Conservation (phyloP, 2,329 filamentous ascomycete species). For the Cladosporium sp. region DNA sequence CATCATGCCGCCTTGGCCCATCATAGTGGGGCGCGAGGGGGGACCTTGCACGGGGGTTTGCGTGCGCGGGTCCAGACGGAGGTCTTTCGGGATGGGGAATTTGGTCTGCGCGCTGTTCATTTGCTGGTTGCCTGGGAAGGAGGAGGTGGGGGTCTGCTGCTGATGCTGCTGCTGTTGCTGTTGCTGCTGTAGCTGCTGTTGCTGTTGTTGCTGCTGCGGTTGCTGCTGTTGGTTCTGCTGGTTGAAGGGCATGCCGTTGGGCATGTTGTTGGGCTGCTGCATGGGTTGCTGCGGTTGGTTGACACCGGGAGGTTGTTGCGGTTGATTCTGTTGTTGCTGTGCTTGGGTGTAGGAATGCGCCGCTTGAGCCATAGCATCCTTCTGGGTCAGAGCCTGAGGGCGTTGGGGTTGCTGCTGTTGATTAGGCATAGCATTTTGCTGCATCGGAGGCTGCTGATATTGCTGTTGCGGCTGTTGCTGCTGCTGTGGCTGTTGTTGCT, state of each 20-base stretch:
- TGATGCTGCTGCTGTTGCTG: too few species aligned
- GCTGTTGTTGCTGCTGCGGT: too few species aligned
- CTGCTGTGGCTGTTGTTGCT: slow-evolving; percentile 29
- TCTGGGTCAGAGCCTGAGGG: slow-evolving; percentile 38
- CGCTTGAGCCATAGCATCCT: slow-evolving; percentile 41
- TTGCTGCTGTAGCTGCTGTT: too few species aligned
- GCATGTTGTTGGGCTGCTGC: slow-evolving; percentile 14
- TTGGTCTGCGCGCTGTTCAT: slow-evolving; percentile 40
- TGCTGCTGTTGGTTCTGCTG: too few species aligned
- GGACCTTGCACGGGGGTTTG: slow-evolving; percentile 72
- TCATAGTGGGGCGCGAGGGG: slow-evolving; percentile 74
- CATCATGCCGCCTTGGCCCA: slow-evolving; percentile 79
- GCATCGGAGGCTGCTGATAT: slow-evolving; percentile 19
- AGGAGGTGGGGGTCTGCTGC: slow-evolving; percentile 18
- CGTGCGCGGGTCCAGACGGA: slow-evolving; percentile 67
- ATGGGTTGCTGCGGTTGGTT: slow-evolving; percentile 8
- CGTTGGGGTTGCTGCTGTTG: slow-evolving; percentile 20
- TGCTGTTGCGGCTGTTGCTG: too few species aligned
- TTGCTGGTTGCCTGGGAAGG: slow-evolving; percentile 18
- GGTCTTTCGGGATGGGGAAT: slow-evolving; percentile 77
- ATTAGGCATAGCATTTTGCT: slow-evolving; percentile 13
- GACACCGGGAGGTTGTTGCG: slow-evolving; percentile 15
- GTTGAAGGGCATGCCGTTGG: slow-evolving; percentile 1
- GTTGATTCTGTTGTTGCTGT: too few species aligned
- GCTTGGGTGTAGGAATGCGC: slow-evolving; percentile 19